Base-by-base conservation (phyloP, 306 rosid species). In the Trifolium dubium region DNA sequence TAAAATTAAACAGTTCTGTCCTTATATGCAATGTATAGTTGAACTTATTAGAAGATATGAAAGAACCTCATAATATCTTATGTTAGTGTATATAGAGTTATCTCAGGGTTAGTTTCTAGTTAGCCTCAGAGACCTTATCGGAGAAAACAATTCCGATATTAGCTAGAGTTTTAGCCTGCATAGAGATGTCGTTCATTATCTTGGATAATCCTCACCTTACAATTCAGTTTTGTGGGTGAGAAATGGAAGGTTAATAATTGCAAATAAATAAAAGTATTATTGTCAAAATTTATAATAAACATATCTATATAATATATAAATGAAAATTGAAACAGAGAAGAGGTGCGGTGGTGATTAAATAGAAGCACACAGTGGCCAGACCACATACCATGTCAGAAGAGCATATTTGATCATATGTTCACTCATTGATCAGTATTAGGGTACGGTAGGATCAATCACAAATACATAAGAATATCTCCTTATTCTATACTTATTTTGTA, bases 271-370 rank as follows among this genome's bases (percentile, higher is more conserved):
- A 23, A 23, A 23, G 23, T 19, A 55, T 23, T 54, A 19, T 28
- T 10, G 32, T 54, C 60, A 54, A 18, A 53, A 54, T 54, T 53
- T 54, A 19, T 54, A 54, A 54, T 54, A 10, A 54, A 54, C 60
- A 55, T 55, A 50, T 15, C 32, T 55, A 23, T 4, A 29, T 23
- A 55, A 19, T 19, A 19, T 55, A 55, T 55, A 55, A 53, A 55
- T 55, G 61, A 14, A 47, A 47, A 47, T 11, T 47, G 18, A 47
- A 47, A 14, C 17, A 1, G 15, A 47, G 53, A 47, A 47, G 53
- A 47, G 53, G 8, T 5, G 6, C 2, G 8, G 53, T 47, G 53
- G 8, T 8, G 14, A 47, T 47, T 14, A 47, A 47, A 47, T 11
- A 47, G 53, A 19, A 13, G 31, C 60, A 55, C 8, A 55, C 61